Percentiles rank a stretch among this genome's conserved stretches.
These are phyloP conservation scores for Pseudogymnoascus verrucosus DNA, from an alignment of 2,329 filamentous ascomycete genomes.

Conservation along the genomic window DNA sequence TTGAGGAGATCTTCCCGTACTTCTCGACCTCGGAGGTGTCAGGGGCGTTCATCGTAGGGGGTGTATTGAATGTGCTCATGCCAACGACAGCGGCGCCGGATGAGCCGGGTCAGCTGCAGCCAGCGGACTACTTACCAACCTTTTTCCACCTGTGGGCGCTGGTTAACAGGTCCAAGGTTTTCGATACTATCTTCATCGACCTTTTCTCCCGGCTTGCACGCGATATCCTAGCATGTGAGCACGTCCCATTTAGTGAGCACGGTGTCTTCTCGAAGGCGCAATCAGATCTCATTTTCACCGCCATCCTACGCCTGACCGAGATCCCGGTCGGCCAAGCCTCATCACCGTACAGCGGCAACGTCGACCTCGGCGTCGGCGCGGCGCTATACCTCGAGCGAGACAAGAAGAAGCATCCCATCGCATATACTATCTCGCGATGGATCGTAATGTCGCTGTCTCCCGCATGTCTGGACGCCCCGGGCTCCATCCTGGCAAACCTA, in stretches of 20 bases:
- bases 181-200: conserved; percentile 84
- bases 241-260: conserved; percentile 75
- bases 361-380: conserved; percentile 77
- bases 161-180: conserved; percentile 77
- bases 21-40: conserved; percentile 92
- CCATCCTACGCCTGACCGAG: conserved; percentile 79
- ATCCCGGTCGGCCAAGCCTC: conserved; percentile 95
- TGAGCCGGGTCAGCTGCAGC: conserved; percentile 67
- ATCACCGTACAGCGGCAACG: conserved; percentile 72
- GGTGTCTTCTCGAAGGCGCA: conserved; percentile 91
- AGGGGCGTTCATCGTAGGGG: conserved; percentile 87
- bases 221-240: conserved; percentile 66
- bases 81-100: conserved; percentile 73
- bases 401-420: conserved; percentile 82
- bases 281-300: conserved; percentile 86
- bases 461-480: conserved; percentile 63
- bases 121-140: conserved; percentile 82
- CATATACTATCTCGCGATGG: conserved; percentile 88
- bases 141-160: conserved; percentile 96
- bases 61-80: conserved; percentile 76
- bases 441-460: conserved; percentile 91
- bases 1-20: conserved; percentile 73
- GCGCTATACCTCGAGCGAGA: conserved; percentile 87
- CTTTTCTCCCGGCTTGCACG: conserved; percentile 79
- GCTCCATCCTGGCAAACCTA: conserved; percentile 74